Percentiles rank a stretch among this genome's conserved stretches.
phyloP scores from a whole-genome alignment of 2,329 filamentous ascomycete genomes.

The Penicillium olsonii region DNA sequence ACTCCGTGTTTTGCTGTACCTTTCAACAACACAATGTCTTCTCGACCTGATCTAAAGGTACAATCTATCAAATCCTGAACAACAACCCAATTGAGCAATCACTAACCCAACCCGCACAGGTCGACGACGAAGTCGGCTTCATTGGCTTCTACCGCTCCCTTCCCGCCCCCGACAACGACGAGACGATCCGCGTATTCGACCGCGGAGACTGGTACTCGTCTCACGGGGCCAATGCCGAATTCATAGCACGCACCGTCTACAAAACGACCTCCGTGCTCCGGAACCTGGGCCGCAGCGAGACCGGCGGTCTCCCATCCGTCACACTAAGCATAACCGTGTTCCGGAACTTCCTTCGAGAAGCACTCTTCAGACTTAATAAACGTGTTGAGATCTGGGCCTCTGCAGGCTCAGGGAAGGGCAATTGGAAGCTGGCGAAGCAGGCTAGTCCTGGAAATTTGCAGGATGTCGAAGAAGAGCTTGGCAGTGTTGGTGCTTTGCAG shows the following conservation, averaged over 20 bases:
- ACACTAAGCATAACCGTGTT: slow-evolving; percentile 96
- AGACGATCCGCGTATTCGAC: slow-evolving; percentile 86
- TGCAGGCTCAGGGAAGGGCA: slow-evolving; percentile 69
- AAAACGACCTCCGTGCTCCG: slow-evolving; percentile 95
- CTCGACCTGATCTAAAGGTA: slow-evolving; percentile 72
- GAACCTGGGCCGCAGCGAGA: slow-evolving; percentile 80
- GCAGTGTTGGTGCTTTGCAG: slow-evolving; percentile 57
- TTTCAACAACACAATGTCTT: slow-evolving; percentile 59
- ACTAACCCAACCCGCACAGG: slow-evolving; percentile 50
- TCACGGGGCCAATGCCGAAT: slow-evolving; percentile 49
- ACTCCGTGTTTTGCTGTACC: background rate
- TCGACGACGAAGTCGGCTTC: slow-evolving; percentile 96
- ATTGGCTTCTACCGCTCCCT: slow-evolving; percentile 95
- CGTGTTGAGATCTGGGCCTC: slow-evolving; percentile 88
- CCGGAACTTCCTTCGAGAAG: slow-evolving; percentile 91
- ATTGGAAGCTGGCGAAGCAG: slow-evolving; percentile 89
- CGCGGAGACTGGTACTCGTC: slow-evolving; percentile 91
- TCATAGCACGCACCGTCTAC: slow-evolving; percentile 71
- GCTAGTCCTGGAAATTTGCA: slow-evolving; percentile 95
- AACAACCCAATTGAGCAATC: background rate
- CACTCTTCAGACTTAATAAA: slow-evolving; percentile 87
- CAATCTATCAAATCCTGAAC: background rate
- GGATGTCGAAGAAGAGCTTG: slow-evolving; percentile 93
- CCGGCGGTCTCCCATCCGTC: slow-evolving; percentile 86
- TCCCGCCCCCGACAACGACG: slow-evolving; percentile 61